Base-by-base conservation (phyloP, 805 yeast species). In the Torulaspora quercuum region DNA sequence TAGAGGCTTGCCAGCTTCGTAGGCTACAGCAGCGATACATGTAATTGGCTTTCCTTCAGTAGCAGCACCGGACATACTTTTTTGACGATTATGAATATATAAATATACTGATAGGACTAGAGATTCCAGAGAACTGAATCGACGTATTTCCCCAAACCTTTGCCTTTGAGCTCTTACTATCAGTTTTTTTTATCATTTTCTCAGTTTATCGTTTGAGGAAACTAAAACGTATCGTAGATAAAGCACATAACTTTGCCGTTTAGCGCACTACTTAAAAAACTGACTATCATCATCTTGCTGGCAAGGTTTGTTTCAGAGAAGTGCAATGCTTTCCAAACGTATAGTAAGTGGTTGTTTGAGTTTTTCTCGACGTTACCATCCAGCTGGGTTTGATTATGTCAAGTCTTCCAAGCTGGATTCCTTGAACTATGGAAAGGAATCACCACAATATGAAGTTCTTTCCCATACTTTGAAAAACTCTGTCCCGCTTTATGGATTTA, bases 1-100 rank as follows among this genome's bases (percentile, higher is more conserved):
- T 53, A 92, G 73, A 41, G 86, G 86, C 61, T 83, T 78, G 30
- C 81, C 86, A 18, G 97, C 92, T 61, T 82, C 95, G 90, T 97
- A 90, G 49, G 97, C 96, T 55, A 92, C 86, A 33, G 98, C 99
- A 41, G 99, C 98, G 59, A 78, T 74, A 70, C 97, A 92, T 30
- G 78, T 77, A 58, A 89, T 88, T 46, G 77, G 69, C 48, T 68
- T 53, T 14, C 65, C 65, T 25, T 41, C 51, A 32, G 65, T 57
- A 24, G 56, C 32, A 29, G 33, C 30, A 18, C 23, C 25, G 19
- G 39, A 36, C 39, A 36, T 36, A 9, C 6, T 11, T 26, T 26
- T 16, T 11, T 5, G 2, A n/a, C n/a, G n/a, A n/a, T n/a, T n/a
- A n/a, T n/a, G n/a, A n/a, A n/a, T n/a, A n/a, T n/a, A n/a, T n/a